These are phyloP conservation scores for Psidium friedrichsthalianum DNA, from an alignment of 345 rosid species.

Conservation along the genomic window DNA sequence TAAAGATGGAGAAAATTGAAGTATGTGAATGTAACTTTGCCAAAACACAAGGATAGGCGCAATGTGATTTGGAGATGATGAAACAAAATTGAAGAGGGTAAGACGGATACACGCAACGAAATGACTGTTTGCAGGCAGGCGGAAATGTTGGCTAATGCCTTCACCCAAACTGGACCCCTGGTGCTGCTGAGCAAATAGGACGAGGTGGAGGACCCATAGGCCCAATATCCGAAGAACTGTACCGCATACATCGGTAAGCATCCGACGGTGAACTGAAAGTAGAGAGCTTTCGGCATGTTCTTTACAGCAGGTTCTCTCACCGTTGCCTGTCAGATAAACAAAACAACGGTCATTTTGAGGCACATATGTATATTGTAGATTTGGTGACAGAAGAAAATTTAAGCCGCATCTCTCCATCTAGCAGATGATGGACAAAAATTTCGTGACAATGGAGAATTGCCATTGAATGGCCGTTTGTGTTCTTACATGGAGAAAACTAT, in stretches of 20 bases:
- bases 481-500: background rate
- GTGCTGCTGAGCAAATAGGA: conserved; percentile 61
- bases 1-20: background rate
- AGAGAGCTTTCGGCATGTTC: conserved; percentile 81
- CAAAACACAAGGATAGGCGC: background rate
- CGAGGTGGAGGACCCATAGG: conserved; percentile 71
- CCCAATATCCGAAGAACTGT: conserved; percentile 87
- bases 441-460: background rate
- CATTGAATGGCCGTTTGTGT: background rate
- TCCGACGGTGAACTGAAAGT: conserved; percentile 74
- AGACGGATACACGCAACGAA: conserved; percentile 52
- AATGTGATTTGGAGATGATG: background rate
- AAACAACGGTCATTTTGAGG: background rate
- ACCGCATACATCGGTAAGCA: conserved; percentile 63
- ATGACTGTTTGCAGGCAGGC: conserved; percentile 87
- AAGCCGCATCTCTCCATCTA: background rate
- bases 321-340: conserved; percentile 25
- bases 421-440: background rate
- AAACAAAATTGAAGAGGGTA: background rate
- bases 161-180: conserved; percentile 76
- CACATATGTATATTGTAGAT: background rate
- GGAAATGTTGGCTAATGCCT: conserved; percentile 56
- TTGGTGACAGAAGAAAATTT: background rate
- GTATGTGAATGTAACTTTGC: background rate
- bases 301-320: conserved; percentile 64